A percentile compares a stretch with the other conserved stretches of the same genome.
These are phyloP conservation scores for Cordia subcordata DNA, from an alignment of 257 asterid genomes.

Conservation along the genomic window DNA sequence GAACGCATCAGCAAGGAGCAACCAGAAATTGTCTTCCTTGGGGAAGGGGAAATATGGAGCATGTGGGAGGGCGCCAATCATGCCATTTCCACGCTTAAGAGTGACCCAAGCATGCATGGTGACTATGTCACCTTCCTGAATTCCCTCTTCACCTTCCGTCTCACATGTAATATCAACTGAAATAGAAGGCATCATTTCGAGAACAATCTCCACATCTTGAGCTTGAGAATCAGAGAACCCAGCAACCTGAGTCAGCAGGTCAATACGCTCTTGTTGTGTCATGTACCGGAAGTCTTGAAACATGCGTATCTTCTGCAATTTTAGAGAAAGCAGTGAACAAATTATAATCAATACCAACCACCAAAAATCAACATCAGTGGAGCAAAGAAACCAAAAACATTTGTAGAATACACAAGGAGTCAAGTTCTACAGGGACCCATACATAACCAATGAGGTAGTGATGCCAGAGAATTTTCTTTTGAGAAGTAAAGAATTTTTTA, in stretches of 20 bases:
- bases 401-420: no score
- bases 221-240: slow-evolving; percentile 69
- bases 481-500: no score
- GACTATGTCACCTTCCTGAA: slow-evolving; percentile 91
- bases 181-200: slow-evolving; percentile 91
- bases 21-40: slow-evolving; percentile 93
- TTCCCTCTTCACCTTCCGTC: slow-evolving; percentile 98
- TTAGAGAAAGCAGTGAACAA: neutral
- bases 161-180: slow-evolving; percentile 79
- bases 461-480: no score
- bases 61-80: slow-evolving; percentile 76
- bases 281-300: slow-evolving; percentile 82
- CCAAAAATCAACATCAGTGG: no score
- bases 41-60: slow-evolving; percentile 75
- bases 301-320: slow-evolving; percentile 72
- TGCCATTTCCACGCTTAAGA: slow-evolving; percentile 60
- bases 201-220: slow-evolving; percentile 85
- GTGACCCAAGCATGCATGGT: slow-evolving; percentile 97
- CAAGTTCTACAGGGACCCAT: no score
- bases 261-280: slow-evolving; percentile 68
- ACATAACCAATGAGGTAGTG: no score
- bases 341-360: neutral
- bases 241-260: slow-evolving; percentile 77
- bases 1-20: slow-evolving; percentile 72
- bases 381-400: no score